Evolutionary conservation across 1,139 yeast genomes (phyloP).

Genomic region (Nakaseomyces uthaithaninus): DNA sequence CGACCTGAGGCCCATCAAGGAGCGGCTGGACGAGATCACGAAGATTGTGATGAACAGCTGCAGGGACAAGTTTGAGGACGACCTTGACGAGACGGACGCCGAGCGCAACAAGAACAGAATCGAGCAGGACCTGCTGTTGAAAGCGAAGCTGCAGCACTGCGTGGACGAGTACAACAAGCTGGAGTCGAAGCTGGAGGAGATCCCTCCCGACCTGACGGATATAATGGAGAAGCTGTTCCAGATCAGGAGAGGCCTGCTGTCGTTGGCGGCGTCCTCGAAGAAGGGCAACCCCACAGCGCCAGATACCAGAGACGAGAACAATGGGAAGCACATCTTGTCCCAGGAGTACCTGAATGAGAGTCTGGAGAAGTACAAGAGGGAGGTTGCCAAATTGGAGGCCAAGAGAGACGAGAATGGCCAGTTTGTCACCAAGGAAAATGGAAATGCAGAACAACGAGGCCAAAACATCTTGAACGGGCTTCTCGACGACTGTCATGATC

Average conservation of each 20-base stretch:
- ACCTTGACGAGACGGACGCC: constrained; percentile 27
- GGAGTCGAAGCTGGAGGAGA: constrained; percentile 45
- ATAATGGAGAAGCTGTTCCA: constrained; percentile 46
- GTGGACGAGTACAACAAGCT: constrained; percentile 45
- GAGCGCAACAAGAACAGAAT: constrained; percentile 33
- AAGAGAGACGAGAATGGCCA: constrained; percentile 40
- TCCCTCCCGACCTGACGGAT: constrained; percentile 47
- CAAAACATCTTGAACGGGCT: constrained; percentile 65
- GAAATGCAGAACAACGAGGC: constrained; percentile 36
- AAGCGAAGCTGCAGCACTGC: constrained; percentile 54
- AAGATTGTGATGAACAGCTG: constrained; percentile 44
- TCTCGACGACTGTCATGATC: constrained; percentile 72
- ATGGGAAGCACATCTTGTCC: constrained; percentile 15
- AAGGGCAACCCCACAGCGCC: constrained; percentile 9
- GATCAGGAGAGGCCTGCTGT: constrained; percentile 46
- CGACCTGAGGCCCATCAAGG: constrained; percentile 69
- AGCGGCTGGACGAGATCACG: constrained; percentile 59
- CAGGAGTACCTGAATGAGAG: constrained; percentile 22
- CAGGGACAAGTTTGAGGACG: constrained; percentile 35
- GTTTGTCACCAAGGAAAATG: constrained; percentile 36
- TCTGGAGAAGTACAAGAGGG: constrained; percentile 33
- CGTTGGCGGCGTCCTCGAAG: constrained; percentile 38
- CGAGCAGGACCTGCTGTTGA: constrained; percentile 51
- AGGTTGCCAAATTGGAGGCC: constrained; percentile 38
- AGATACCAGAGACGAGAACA: constrained; percentile 28